Evolutionary conservation across 257 asterid species (phyloP).

Genomic region (Forsythia suspensa): DNA sequence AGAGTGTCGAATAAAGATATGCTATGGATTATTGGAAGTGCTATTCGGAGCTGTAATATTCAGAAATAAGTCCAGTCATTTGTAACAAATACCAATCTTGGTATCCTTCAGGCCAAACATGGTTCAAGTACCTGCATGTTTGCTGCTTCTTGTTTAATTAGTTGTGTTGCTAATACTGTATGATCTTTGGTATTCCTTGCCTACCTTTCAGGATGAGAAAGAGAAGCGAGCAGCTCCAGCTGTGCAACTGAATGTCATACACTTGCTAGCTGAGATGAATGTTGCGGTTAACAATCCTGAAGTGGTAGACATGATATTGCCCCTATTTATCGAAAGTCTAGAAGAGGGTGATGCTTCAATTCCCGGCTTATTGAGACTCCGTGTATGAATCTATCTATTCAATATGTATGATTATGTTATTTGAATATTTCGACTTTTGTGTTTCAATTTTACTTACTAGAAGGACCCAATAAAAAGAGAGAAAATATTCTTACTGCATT

Average conservation of each 20-base stretch:
- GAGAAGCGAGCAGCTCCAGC: conserved; percentile 76
- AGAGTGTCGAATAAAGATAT: conserved; percentile 2
- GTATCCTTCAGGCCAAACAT: conserved; percentile 13
- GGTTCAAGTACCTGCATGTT: conserved; percentile 13
- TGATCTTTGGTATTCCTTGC: conserved; percentile 20
- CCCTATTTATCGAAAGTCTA: conserved; percentile 50
- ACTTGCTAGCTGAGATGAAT: conserved; percentile 54
- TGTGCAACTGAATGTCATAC: conserved; percentile 81
- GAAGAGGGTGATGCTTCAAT: conserved; percentile 56
- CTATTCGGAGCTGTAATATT: conserved; percentile 9
- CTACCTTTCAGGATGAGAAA: conserved; percentile 68
- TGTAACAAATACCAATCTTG: background rate
- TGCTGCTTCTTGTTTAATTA: conserved; percentile 19
- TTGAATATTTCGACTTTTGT: background rate
- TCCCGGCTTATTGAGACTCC: conserved; percentile 68
- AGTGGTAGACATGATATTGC: conserved; percentile 58
- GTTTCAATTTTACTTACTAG: background rate
- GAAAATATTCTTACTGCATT: background rate
- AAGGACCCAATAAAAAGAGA: conserved; percentile 11
- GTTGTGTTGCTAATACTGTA: conserved; percentile 7
- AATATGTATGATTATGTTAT: conserved; percentile 8
- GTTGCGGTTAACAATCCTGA: conserved; percentile 48
- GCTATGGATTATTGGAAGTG: conserved; percentile 19
- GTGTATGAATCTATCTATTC: conserved; percentile 49
- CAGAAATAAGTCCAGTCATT: conserved; percentile 3